phyloP scores from a whole-genome alignment of 2,329 filamentous ascomycete species.

The Emergomyces africanus region DNA sequence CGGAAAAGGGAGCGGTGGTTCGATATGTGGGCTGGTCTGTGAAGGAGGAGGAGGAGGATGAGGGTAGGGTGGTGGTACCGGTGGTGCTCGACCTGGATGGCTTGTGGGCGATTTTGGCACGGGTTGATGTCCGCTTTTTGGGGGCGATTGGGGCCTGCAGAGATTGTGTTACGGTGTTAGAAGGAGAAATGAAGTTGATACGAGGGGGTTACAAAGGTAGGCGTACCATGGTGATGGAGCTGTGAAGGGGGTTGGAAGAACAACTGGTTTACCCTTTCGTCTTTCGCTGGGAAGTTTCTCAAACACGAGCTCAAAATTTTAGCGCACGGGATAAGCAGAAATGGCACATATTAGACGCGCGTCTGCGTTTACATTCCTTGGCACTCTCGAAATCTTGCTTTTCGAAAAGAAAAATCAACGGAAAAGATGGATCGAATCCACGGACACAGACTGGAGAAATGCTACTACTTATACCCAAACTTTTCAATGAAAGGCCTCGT shows the following conservation, averaged over 20 bases:
- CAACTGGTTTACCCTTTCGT: too few species aligned
- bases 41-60: slow-evolving; percentile 9
- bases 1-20: slow-evolving; percentile 13
- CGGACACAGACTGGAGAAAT: too few species aligned
- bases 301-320: neutral
- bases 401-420: too few species aligned
- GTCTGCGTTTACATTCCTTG: too few species aligned
- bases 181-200: slow-evolving; percentile 3
- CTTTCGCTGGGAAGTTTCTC: too few species aligned
- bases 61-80: slow-evolving; percentile 12
- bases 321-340: neutral
- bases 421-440: too few species aligned
- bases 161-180: neutral
- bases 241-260: neutral
- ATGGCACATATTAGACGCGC: too few species aligned
- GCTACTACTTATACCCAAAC: too few species aligned
- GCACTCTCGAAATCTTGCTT: too few species aligned
- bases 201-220: neutral
- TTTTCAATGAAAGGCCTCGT: too few species aligned
- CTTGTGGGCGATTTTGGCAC: slow-evolving; percentile 7
- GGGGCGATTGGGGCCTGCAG: slow-evolving; percentile 18
- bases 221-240: slow-evolving; percentile 3
- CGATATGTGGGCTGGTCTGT: neutral
- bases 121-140: slow-evolving; percentile 10
- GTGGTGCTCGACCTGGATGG: too few species aligned